These are phyloP conservation scores for Kodamaea laetipori DNA, from an alignment of 805 yeast species.

Conservation along the genomic window DNA sequence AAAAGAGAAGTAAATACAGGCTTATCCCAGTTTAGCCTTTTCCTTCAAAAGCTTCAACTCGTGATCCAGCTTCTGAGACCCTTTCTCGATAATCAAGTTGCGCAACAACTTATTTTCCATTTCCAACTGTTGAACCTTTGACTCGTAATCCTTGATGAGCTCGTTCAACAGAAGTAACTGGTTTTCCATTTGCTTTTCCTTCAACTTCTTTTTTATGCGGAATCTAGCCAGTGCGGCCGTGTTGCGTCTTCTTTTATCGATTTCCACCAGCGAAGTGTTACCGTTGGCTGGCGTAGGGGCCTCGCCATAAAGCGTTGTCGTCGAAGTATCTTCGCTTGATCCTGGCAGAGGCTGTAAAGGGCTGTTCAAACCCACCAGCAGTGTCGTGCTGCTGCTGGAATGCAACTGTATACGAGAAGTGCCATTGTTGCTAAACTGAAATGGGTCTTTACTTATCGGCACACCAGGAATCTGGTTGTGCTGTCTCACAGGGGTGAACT, in stretches of 20 bases:
- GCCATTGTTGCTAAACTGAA: not conserved
- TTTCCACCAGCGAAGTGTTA: slow-evolving; percentile 21
- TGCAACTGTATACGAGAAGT: slow-evolving; percentile 2
- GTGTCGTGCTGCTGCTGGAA: slow-evolving; percentile 9
- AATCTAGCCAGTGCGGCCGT: slow-evolving; percentile 69
- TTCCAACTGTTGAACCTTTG: slow-evolving; percentile 53
- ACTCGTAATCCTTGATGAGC: slow-evolving; percentile 46
- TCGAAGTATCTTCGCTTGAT: slow-evolving; percentile 12
- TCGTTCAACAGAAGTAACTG: slow-evolving; percentile 46
- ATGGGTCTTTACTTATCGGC: slow-evolving; percentile 7
- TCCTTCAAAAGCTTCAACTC: slow-evolving; percentile 40
- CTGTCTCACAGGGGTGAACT: slow-evolving; percentile 19
- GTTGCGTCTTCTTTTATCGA: slow-evolving; percentile 58
- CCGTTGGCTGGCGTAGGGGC: slow-evolving; percentile 8
- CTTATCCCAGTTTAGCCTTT: slow-evolving; percentile 22
- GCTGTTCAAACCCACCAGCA: slow-evolving; percentile 13
- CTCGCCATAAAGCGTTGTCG: slow-evolving; percentile 8
- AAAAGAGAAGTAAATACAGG: too few relatives aligned
- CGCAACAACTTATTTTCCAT: slow-evolving; percentile 63
- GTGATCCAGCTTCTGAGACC: slow-evolving; percentile 42
- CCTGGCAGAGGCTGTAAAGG: slow-evolving; percentile 15
- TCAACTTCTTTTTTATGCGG: slow-evolving; percentile 60
- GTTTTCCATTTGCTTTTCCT: slow-evolving; percentile 60
- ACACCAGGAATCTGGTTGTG: slow-evolving; percentile 16
- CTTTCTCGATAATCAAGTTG: slow-evolving; percentile 54